These are phyloP conservation scores for Caloboletus inedulis DNA, from an alignment of 1,284 basidiomycete genomes.

Conservation along the genomic window DNA sequence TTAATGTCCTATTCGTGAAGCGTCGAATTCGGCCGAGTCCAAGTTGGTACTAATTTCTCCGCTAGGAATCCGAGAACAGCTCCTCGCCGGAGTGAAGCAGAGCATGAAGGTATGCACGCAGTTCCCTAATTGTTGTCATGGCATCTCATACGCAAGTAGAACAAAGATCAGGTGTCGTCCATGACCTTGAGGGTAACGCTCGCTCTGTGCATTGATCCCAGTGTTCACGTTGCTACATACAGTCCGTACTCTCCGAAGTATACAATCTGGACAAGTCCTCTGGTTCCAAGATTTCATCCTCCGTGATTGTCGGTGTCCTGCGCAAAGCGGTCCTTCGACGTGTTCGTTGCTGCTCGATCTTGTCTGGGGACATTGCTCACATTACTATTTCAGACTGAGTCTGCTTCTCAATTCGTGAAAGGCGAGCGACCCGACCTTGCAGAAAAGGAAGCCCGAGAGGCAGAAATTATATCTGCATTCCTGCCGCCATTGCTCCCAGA, in stretches of 20 bases:
- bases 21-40: neutral
- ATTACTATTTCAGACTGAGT: slow-evolving; percentile 47
- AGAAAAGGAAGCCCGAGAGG: slow-evolving; percentile 58
- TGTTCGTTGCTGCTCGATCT: slow-evolving; percentile 40
- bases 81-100: slow-evolving; percentile 47
- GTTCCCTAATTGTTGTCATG: neutral
- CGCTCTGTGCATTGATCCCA: neutral
- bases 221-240: neutral
- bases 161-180: slow-evolving; percentile 51
- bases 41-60: neutral
- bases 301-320: slow-evolving; percentile 49
- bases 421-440: slow-evolving; percentile 65
- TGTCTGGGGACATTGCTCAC: neutral
- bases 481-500: slow-evolving; percentile 58
- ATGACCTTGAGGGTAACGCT: slow-evolving; percentile 56
- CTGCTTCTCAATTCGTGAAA: slow-evolving; percentile 51
- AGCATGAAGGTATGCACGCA: slow-evolving; percentile 61
- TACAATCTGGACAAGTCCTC: slow-evolving; percentile 62
- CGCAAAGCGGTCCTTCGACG: slow-evolving; percentile 57
- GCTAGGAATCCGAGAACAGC: slow-evolving; percentile 45
- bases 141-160: slow-evolving; percentile 35
- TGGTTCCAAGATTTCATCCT: slow-evolving; percentile 40
- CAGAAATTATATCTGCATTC: slow-evolving; percentile 49
- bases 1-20: slow-evolving; percentile 6
- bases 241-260: slow-evolving; percentile 69